Evolutionary conservation across 2,329 filamentous ascomycete species (phyloP), one percentile per base, ranked within the genome.

Genomic region (Aspergillus flavus): DNA sequence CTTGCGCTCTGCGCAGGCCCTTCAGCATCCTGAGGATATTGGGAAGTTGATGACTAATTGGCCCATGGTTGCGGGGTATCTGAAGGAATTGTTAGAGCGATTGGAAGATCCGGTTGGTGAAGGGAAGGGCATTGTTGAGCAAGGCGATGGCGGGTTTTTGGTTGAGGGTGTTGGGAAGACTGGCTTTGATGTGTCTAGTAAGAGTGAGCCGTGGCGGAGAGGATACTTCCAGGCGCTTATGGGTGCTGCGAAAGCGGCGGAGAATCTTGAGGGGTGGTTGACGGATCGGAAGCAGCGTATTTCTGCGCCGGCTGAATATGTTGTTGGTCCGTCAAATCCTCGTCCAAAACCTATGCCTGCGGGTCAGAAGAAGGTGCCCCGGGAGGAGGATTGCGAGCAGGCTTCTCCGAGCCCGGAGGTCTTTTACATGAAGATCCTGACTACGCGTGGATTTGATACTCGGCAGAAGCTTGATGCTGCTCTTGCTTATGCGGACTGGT

Each of bases 171-270:
- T 87, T 32, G 86, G 85, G 0, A 82, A 78, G 61, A 81, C 83
- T 3, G 87, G 88, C 0, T 87, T 87, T 67, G 92, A 97, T 74
- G 82, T 95, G 61, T 86, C 86, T 1, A 84, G 79, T 7, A 96
- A 93, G 81, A 90, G 88, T 66, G 92, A 96, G 77, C 84, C 90
- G 57, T 98, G 94, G 94, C 84, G 90, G 71, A 84, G 92, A 61
- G 93, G 93, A 1, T 98, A 98, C 78, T 93, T 90, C 72, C 88
- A 96, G 72, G 85, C 89, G 3, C 80, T 97, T 54, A 92, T 97
- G 87, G 85, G 90, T 12, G 87, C 87, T 64, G 94, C 90, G 0
- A 87, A 87, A 68, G 87, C 89, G 0, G 89, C 93, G 5, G 94
- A 97, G 78, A 87, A 94, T 69, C 80, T 96, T 28, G 92, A 97